These are phyloP conservation scores for Warburgia ugandensis DNA, from an alignment of 164 flowering plant species.

Conservation along the genomic window DNA sequence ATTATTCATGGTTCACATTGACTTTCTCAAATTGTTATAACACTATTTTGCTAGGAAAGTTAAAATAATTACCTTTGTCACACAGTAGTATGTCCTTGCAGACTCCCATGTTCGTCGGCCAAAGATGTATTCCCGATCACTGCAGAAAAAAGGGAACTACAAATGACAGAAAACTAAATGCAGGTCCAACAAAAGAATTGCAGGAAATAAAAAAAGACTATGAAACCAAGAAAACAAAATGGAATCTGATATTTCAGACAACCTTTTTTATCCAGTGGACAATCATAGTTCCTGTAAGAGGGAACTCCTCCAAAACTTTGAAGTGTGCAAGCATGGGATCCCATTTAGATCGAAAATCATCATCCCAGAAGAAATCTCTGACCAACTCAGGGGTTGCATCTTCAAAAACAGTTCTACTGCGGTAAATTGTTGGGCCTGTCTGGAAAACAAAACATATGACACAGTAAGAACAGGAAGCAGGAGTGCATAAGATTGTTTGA, in stretches of 20 bases:
- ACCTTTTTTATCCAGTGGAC: slow-evolving; percentile 98
- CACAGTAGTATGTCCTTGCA: slow-evolving; percentile 69
- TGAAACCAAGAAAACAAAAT: neutral
- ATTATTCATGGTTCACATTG: no score
- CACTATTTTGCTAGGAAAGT: no score
- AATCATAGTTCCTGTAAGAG: slow-evolving; percentile 61
- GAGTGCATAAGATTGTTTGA: no score
- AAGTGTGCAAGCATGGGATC: slow-evolving; percentile 79
- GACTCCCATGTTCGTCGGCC: slow-evolving; percentile 94
- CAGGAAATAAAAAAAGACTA: no score
- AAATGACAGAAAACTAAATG: slow-evolving; percentile 17
- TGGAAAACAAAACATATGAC: slow-evolving; percentile 23
- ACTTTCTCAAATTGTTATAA: no score
- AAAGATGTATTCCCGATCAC: slow-evolving; percentile 89
- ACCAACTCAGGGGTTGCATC: slow-evolving; percentile 89
- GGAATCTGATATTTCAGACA: neutral
- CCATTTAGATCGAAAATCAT: slow-evolving; percentile 93
- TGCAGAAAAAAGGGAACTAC: slow-evolving; percentile 98
- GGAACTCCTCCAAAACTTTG: slow-evolving; percentile 66
- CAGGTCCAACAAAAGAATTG: no score
- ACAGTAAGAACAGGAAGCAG: neutral
- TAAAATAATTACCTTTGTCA: slow-evolving; percentile 92
- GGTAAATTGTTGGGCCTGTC: slow-evolving; percentile 62
- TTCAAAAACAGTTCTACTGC: slow-evolving; percentile 87
- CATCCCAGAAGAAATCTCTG: slow-evolving; percentile 99